Percentiles rank a stretch among this genome's conserved stretches.
These are phyloP conservation scores for Chiua virens DNA, from an alignment of 768 basidiomycete species.

Conservation along the genomic window DNA sequence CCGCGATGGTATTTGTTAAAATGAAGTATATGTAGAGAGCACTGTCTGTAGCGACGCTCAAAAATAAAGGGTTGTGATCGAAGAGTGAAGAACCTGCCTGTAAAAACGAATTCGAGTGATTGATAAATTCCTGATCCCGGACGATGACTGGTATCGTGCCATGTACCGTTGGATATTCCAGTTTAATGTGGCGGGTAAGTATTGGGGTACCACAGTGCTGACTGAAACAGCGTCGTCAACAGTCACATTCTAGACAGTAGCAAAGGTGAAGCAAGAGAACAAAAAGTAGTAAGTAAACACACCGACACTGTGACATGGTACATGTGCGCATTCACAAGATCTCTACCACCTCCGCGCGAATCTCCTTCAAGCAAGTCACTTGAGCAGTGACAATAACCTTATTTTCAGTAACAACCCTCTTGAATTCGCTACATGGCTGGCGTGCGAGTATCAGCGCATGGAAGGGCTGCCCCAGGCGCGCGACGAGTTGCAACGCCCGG, in stretches of 20 bases:
- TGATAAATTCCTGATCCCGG: background rate
- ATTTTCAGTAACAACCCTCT: background rate
- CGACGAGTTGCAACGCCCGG: background rate
- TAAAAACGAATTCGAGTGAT: constrained; percentile 8
- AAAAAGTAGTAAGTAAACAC: no score
- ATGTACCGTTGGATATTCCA: no score
- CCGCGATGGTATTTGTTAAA: background rate
- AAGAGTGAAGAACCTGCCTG: background rate
- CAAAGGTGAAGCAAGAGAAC: no score
- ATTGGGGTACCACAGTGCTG: no score
- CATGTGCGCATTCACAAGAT: background rate
- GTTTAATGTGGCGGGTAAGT: no score
- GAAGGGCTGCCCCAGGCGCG: constrained; percentile 1
- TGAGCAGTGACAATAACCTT: constrained; percentile 23
- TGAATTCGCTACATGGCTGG: constrained; percentile 33
- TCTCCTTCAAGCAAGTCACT: background rate
- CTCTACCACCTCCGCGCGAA: constrained; percentile 1
- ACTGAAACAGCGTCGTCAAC: no score
- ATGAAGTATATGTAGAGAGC: constrained; percentile 19
- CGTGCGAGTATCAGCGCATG: background rate
- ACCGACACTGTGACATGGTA: no score
- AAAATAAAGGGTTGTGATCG: no score
- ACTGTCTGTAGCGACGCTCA: constrained; percentile 3
- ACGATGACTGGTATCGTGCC: constrained; percentile 13
- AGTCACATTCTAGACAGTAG: no score